Evolutionary conservation across 1,284 basidiomycete genomes (phyloP), one percentile per base, ranked within the genome.

Genomic region (Heliocybe sulcata): DNA sequence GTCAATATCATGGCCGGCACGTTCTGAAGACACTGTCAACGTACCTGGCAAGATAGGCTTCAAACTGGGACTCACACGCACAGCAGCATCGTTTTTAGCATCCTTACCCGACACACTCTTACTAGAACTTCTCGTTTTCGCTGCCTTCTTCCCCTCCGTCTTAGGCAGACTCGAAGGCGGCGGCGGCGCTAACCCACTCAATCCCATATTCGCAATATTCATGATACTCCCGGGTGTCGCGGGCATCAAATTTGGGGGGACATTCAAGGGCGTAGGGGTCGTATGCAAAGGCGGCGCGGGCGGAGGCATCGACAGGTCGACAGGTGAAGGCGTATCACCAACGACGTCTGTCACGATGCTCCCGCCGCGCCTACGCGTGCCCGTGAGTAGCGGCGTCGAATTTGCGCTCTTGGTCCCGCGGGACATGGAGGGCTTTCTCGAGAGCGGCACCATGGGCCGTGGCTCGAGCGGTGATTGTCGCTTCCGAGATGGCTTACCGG

Each of bases 141-240:
- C 45, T 22, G 57, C 50, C 35, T 56, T 54, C 45, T 59, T 52
- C n/a, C 57, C 49, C 47, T 56, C 56, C 2, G 67, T 62, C 60
- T 64, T 69, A 23, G 67, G 54, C 54, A 66, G 56, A 14, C 54
- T 45, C 26, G 65, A 58, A 25, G 60, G 51, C 26, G 60, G 64
- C 12, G 60, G 64, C 12, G 73, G 67, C 1, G 64, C 61, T 20
- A 79, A 65, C 38, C 75, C 72, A 56, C 74, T 76, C 48, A 80
- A 72, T 6, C 80, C 80, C 16, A 85, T 65, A 38, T 79, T 71
- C 1, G 84, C 85, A 16, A 95, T 76, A 59, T 93, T 93, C 89
- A 95, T 90, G 62, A 94, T 84, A 58, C 81, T 89, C 0, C 90
- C 87, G 0, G 92, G 92, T 0, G 92, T 95, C 53, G 92, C 90